Conservation (phyloP, 1,284 basidiomycete genomes). For the Spongiforma sp. region DNA sequence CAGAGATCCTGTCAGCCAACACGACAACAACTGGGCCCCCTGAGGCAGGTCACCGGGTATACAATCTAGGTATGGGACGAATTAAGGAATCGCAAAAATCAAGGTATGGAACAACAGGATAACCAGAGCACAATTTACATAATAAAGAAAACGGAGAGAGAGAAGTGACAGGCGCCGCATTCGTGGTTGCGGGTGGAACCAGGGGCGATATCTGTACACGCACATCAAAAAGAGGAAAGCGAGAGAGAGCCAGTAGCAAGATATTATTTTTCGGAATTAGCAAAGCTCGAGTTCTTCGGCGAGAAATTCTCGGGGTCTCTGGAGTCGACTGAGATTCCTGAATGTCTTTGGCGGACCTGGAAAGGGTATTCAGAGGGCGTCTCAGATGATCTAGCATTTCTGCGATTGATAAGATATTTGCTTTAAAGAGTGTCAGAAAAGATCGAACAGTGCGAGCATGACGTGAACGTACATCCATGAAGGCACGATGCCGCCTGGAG, state of each 20-base stretch:
- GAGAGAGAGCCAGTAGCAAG: neutral
- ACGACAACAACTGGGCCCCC: too few relatives aligned
- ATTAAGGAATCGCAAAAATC: neutral
- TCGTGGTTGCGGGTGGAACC: slow-evolving; percentile 21
- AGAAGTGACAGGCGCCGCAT: slow-evolving; percentile 23
- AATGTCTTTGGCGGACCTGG: slow-evolving; percentile 37
- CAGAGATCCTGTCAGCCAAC: too few relatives aligned
- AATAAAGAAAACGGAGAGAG: slow-evolving; percentile 31
- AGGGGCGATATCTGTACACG: slow-evolving; percentile 10
- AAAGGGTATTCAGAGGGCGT: slow-evolving; percentile 31
- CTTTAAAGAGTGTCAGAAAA: slow-evolving; percentile 15
- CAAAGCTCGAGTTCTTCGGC: slow-evolving; percentile 35
- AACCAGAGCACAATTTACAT: slow-evolving; percentile 24
- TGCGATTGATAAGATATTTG: slow-evolving; percentile 27
- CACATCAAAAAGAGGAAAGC: neutral
- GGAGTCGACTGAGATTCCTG: slow-evolving; percentile 39
- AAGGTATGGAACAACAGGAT: slow-evolving; percentile 5
- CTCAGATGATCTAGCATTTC: slow-evolving; percentile 8
- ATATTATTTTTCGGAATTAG: slow-evolving; percentile 35
- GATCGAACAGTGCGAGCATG: neutral
- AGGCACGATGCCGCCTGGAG: slow-evolving; percentile 71
- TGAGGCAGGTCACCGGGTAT: neutral
- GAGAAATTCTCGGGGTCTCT: slow-evolving; percentile 29
- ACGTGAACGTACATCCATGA: slow-evolving; percentile 63
- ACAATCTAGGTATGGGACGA: slow-evolving; percentile 15